Conservation (phyloP, 2,329 filamentous ascomycete species). For the Diaporthe amygdali region DNA sequence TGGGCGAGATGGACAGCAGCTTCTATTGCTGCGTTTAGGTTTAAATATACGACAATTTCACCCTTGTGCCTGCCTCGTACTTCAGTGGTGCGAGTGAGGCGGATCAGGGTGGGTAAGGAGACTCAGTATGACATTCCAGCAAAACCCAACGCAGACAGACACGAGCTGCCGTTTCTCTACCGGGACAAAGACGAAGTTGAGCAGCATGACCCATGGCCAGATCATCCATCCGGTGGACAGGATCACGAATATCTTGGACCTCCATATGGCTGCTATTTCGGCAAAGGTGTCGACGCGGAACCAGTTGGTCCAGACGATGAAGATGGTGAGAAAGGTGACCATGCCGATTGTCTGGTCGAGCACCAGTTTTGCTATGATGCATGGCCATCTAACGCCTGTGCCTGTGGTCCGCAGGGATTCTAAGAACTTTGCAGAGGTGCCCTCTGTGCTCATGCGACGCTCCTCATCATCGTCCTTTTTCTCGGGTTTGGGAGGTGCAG, state of each 20-base stretch:
- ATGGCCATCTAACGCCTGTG: constrained; percentile 29
- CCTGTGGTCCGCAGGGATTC: constrained; percentile 15
- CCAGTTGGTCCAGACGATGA: constrained; percentile 32
- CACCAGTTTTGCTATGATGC: constrained; percentile 30
- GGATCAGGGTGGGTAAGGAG: constrained; percentile 24
- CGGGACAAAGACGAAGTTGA: constrained; percentile 33
- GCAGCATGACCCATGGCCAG: constrained; percentile 32
- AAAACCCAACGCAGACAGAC: constrained; percentile 32
- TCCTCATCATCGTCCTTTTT: constrained; percentile 28
- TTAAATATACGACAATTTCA: not conserved
- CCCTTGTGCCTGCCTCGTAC: not conserved
- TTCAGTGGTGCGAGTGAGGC: constrained; percentile 21
- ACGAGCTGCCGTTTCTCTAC: constrained; percentile 32
- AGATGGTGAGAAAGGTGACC: constrained; percentile 28
- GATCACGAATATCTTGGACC: constrained; percentile 29
- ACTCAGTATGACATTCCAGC: constrained; percentile 34
- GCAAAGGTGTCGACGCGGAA: constrained; percentile 27
- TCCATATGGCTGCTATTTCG: constrained; percentile 26
- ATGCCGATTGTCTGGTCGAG: constrained; percentile 33
- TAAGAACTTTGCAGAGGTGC: constrained; percentile 18
- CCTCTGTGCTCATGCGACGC: constrained; percentile 24
- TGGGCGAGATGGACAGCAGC: not conserved
- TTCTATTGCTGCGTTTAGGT: not conserved
- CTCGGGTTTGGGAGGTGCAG: constrained; percentile 19
- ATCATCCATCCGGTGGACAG: constrained; percentile 32